Evolutionary conservation across 768 basidiomycete species (phyloP).

Genomic region (Pseudohyphozyma bogoriensis): DNA sequence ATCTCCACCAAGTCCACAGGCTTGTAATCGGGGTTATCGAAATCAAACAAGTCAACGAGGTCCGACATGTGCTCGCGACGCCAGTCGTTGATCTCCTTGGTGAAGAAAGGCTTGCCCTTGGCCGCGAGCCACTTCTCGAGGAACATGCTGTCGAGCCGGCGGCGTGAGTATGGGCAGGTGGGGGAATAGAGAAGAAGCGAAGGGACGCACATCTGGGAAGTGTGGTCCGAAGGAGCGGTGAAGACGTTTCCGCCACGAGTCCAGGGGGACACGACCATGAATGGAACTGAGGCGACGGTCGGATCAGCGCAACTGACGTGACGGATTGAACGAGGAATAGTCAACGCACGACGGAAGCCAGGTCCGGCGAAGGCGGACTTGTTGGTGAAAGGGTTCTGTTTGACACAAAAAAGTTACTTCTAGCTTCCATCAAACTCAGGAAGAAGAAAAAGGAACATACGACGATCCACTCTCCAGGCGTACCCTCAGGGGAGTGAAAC

Average conservation of each 20-base stretch:
- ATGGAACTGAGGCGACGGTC: background rate
- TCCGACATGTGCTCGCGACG: constrained; percentile 27
- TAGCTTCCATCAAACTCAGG: too few species aligned
- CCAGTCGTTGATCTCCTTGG: constrained; percentile 5
- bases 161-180: too few species aligned
- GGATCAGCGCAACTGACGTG: background rate
- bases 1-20: background rate
- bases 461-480: background rate
- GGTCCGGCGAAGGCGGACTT: background rate
- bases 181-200: too few species aligned
- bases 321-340: too few species aligned
- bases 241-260: background rate
- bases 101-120: background rate
- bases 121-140: background rate
- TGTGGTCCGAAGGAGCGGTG: background rate
- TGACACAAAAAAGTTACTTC: too few species aligned
- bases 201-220: background rate
- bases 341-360: background rate
- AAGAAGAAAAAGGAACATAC: too few species aligned
- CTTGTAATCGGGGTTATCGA: background rate
- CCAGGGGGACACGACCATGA: background rate
- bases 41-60: constrained; percentile 25
- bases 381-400: background rate
- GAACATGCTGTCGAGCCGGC: too few species aligned
- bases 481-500: background rate